phyloP scores from a whole-genome alignment of 2,329 filamentous ascomycete genomes.

The Fusarium sarcochroum region DNA sequence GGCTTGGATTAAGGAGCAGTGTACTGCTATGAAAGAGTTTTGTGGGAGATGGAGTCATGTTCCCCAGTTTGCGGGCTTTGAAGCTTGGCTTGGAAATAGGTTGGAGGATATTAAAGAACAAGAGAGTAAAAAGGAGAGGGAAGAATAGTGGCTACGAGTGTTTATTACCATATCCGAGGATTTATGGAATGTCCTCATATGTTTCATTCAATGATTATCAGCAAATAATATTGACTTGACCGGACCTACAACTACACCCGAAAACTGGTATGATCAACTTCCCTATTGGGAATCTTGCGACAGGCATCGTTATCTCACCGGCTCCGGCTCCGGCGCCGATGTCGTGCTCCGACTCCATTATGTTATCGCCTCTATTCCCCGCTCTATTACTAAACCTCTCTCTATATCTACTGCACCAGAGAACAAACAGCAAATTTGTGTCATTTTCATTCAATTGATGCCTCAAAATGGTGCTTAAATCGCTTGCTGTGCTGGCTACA shows the following conservation, averaged over 20 bases:
- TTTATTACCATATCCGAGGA: background rate
- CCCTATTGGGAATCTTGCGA: constrained; percentile 23
- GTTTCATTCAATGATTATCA: too few species aligned
- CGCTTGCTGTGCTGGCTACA: constrained; percentile 38
- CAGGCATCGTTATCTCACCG: constrained; percentile 17
- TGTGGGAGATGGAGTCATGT: constrained; percentile 58
- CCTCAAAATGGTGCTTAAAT: constrained; percentile 37
- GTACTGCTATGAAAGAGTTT: constrained; percentile 56
- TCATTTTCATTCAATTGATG: background rate
- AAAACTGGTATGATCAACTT: constrained; percentile 9
- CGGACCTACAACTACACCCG: background rate
- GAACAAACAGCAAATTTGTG: background rate
- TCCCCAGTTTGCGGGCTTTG: constrained; percentile 62
- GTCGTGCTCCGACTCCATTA: constrained; percentile 31
- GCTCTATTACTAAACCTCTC: constrained; percentile 2
- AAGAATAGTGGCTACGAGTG: background rate
- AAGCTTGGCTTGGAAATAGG: constrained; percentile 57
- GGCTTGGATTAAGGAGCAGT: constrained; percentile 52
- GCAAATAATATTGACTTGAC: background rate
- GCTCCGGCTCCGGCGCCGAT: constrained; percentile 34
- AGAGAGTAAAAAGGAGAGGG: background rate
- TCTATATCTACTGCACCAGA: background rate
- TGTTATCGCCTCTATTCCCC: constrained; percentile 25
- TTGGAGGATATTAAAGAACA: constrained; percentile 18
- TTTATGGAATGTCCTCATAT: background rate